Percentiles rank a stretch among this genome's conserved stretches.
Evolutionary conservation across 805 yeast genomes (phyloP).

Genomic region (Naumovozyma dairenensis): DNA sequence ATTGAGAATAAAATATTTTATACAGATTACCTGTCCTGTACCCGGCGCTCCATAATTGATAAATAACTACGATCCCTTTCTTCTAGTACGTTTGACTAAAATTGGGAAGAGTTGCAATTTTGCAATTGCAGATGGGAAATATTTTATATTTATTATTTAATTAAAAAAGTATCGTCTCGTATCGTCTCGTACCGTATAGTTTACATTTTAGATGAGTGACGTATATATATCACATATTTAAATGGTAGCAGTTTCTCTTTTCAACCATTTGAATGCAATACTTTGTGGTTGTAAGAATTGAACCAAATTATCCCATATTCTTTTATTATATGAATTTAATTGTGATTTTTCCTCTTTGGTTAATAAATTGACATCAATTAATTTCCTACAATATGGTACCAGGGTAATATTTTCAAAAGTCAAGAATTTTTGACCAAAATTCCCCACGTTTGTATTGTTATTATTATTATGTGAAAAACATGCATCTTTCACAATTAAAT

Average conservation of each 20-base stretch:
- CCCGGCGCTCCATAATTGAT: too few relatives aligned
- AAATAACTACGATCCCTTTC: too few relatives aligned
- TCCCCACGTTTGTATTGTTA: too few relatives aligned
- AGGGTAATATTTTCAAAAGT: slow-evolving; percentile 77
- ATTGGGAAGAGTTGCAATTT: too few relatives aligned
- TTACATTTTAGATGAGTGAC: not conserved
- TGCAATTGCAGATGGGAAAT: too few relatives aligned
- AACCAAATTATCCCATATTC: slow-evolving; percentile 43
- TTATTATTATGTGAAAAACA: too few relatives aligned
- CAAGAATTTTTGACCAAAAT: slow-evolving; percentile 45
- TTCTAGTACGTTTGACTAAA: too few relatives aligned
- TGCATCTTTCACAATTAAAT: slow-evolving; percentile 45
- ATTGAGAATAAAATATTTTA: too few relatives aligned
- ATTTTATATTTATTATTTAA: too few relatives aligned
- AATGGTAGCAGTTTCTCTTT: slow-evolving; percentile 37
- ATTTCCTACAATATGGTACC: slow-evolving; percentile 72
- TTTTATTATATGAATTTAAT: slow-evolving; percentile 58
- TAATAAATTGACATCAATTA: slow-evolving; percentile 55
- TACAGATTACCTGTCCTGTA: too few relatives aligned
- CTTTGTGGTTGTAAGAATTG: slow-evolving; percentile 46
- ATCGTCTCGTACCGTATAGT: not conserved
- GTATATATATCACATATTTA: not conserved
- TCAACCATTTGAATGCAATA: slow-evolving; percentile 61
- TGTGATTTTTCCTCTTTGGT: slow-evolving; percentile 51
- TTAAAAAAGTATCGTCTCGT: not conserved